Conservation (phyloP, 202 grass and related monocot genomes). For the Dendrocalamus latiflorus region DNA sequence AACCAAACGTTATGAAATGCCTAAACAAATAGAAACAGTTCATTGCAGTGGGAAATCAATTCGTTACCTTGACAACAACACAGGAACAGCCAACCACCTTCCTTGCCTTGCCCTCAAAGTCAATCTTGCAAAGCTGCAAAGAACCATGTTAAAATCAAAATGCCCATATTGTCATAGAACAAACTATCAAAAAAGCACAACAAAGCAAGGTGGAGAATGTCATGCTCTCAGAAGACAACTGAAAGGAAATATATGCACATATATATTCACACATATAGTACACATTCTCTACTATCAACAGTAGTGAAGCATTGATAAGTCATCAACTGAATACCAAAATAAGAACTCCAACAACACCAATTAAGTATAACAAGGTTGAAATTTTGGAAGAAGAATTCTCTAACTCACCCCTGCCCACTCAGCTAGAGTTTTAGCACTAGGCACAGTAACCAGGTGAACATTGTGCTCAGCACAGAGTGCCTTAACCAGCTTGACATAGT, state of each 20-base stretch:
- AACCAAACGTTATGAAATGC: not conserved
- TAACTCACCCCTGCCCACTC: slow-evolving; percentile 62
- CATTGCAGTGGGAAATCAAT: not conserved
- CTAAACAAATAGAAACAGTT: not conserved
- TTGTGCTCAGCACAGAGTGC: slow-evolving; percentile 59
- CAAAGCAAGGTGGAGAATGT: too few relatives aligned
- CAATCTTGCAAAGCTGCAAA: slow-evolving; percentile 63
- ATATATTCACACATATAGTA: not conserved
- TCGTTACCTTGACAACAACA: slow-evolving; percentile 55
- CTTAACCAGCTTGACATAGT: slow-evolving; percentile 63
- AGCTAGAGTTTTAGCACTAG: slow-evolving; percentile 57
- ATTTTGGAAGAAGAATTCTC: not conserved
- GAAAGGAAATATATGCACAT: too few relatives aligned
- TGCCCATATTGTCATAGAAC: not conserved
- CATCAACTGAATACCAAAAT: not conserved
- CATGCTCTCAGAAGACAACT: too few relatives aligned
- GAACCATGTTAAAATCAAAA: not conserved
- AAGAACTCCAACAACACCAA: not conserved
- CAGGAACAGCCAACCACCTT: slow-evolving; percentile 64
- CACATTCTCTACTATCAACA: not conserved
- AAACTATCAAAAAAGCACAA: too few relatives aligned
- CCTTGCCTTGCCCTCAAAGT: slow-evolving; percentile 56
- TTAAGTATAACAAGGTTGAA: not conserved
- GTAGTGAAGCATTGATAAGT: not conserved
- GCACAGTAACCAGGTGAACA: slow-evolving; percentile 56